Evolutionary conservation across 768 basidiomycete species (phyloP).

Genomic region (Termitomyces sp.): DNA sequence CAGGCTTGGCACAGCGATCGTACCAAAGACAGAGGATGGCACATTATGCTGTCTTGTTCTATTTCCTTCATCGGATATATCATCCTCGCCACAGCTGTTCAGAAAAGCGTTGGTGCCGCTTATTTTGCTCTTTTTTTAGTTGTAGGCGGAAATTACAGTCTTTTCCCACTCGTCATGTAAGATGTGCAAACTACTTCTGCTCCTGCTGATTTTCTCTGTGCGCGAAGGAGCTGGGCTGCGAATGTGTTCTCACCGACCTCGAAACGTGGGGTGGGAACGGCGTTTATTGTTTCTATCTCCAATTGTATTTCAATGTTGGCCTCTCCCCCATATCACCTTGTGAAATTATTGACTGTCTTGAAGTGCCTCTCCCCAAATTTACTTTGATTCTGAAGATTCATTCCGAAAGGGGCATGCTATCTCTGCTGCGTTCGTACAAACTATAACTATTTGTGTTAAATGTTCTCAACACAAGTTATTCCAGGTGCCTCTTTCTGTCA

Average conservation of each 20-base stretch:
- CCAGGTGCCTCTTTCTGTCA: slow-evolving; percentile 42
- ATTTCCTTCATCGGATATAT: slow-evolving; percentile 51
- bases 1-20: slow-evolving; percentile 55
- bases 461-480: not conserved
- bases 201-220: not conserved
- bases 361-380: slow-evolving; percentile 55
- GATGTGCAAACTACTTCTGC: slow-evolving; percentile 10
- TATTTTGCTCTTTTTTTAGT: slow-evolving; percentile 60
- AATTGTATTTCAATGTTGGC: slow-evolving; percentile 56
- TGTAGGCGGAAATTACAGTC: slow-evolving; percentile 49
- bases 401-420: slow-evolving; percentile 56
- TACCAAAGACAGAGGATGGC: slow-evolving; percentile 52
- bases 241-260: slow-evolving; percentile 58
- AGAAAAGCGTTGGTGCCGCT: slow-evolving; percentile 49
- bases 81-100: slow-evolving; percentile 47
- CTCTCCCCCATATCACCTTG: not conserved
- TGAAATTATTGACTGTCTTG: not conserved
- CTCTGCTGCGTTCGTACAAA: slow-evolving; percentile 42
- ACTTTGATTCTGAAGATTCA: slow-evolving; percentile 48
- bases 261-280: slow-evolving; percentile 58
- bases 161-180: slow-evolving; percentile 59
- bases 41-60: slow-evolving; percentile 47
- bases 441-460: not conserved
- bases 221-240: slow-evolving; percentile 55
- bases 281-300: slow-evolving; percentile 57